A percentile compares a stretch with the other conserved stretches of the same genome.
Evolutionary conservation across 805 yeast species (phyloP).

Genomic region (Candida tammaniensis): DNA sequence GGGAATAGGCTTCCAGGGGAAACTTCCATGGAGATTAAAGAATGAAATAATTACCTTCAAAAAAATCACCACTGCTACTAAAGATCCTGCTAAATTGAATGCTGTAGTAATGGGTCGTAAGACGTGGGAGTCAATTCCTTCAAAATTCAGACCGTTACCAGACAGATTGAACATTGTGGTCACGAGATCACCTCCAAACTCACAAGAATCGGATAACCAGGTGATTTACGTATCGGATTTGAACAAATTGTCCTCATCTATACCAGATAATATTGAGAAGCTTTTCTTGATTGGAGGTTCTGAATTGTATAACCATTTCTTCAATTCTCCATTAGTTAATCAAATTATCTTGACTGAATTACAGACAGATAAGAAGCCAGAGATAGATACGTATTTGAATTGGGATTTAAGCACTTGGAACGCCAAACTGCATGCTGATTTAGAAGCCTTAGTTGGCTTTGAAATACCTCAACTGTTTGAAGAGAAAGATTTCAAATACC

Average conservation of each 20-base stretch:
- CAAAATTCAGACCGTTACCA: slow-evolving; percentile 77
- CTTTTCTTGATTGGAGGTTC: slow-evolving; percentile 93
- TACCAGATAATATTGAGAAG: slow-evolving; percentile 42
- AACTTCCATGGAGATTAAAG: slow-evolving; percentile 82
- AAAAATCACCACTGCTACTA: slow-evolving; percentile 56
- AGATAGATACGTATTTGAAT: slow-evolving; percentile 71
- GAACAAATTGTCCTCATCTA: slow-evolving; percentile 16
- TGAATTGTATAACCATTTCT: slow-evolving; percentile 66
- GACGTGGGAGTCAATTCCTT: slow-evolving; percentile 94
- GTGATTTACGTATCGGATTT: slow-evolving; percentile 29
- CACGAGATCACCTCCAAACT: slow-evolving; percentile 42
- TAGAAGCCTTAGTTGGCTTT: slow-evolving; percentile 38
- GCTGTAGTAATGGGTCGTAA: slow-evolving; percentile 95
- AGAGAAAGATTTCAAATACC: slow-evolving; percentile 12
- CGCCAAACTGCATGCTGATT: slow-evolving; percentile 27
- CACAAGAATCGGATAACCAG: slow-evolving; percentile 1
- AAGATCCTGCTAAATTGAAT: slow-evolving; percentile 36
- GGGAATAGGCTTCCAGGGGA: slow-evolving; percentile 84
- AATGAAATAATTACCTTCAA: slow-evolving; percentile 85
- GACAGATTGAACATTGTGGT: slow-evolving; percentile 73
- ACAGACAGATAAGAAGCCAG: slow-evolving; percentile 31
- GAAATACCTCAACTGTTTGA: slow-evolving; percentile 18
- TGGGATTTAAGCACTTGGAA: slow-evolving; percentile 34
- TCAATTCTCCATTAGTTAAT: slow-evolving; percentile 43
- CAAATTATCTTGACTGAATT: slow-evolving; percentile 72